Evolutionary conservation across 2,329 filamentous ascomycete species (phyloP), one percentile per base, ranked within the genome.

Genomic region (Phoma sp.): DNA sequence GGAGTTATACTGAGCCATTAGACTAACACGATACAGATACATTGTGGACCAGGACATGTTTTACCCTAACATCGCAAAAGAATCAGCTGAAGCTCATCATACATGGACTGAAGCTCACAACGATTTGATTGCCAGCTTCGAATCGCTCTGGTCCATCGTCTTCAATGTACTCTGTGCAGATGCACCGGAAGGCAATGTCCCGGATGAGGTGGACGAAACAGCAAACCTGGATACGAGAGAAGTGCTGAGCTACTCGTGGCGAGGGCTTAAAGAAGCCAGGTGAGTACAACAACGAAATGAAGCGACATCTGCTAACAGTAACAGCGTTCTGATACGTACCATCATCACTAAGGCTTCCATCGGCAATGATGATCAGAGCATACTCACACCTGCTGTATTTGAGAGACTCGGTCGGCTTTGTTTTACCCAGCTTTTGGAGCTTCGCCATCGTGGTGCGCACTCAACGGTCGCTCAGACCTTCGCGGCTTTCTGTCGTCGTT

Each of bases 181-280:
- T 75, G 96, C 95, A 1, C 95, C 96, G 0, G 95, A 99, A 76
- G 93, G 93, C 0, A 88, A 95, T 72, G 79, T 91, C 3, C 89
- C 88, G 0, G 87, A 93, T 45, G 90, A 93, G 21, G 74, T 91
- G n/a, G 85, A 90, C 47, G 87, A 89, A 28, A 78, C 85, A 14
- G 83, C 88, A 4, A 89, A 87, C 1, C 81, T 92, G 2, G 88
- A 90, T 45, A 92, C 92, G 0, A 98, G 97, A 69, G 92, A 96
- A 65, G 83, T 96, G 15, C 77, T 99, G 39, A 98, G 93, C 61
- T 99, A 95, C 73, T 96, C 92, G 58, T 99, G 96, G 83, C 86
- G 95, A 64, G 91, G 92, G 5, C 81, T 97, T n/a, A 93, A 96
- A 58, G 95, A 99, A 76, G 91, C 93, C 20, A 96, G 91, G 89